Evolutionary conservation across 2,329 filamentous ascomycete species (phyloP), one percentile per base, ranked within the genome.

Genomic region (Diaporthe longicolla): DNA sequence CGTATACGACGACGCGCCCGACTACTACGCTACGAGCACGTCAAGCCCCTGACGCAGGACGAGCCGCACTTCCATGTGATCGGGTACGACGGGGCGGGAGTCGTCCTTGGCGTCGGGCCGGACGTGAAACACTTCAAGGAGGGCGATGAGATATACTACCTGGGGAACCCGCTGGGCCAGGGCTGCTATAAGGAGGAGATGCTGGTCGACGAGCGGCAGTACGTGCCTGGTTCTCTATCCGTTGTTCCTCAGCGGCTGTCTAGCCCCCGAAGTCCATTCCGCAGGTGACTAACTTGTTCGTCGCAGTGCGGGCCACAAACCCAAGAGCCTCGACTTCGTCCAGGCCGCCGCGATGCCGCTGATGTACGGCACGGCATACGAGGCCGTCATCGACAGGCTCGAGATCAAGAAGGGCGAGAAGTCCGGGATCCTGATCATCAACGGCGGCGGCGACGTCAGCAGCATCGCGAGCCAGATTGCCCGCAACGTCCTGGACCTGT

Each of bases 361-460:
- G 73, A 85, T 84, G 0, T 86, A 81, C 76, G 81, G 83, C 24
- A 87, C 85, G 1, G 85, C 85, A 3, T 86, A 82, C 73, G 82
- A 85, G 75, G 81, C 85, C 10, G 80, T 87, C 29, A 81, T 84
- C 3, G 84, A 86, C 74, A 79, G 84, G 26, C 78, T 86, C 71
- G 83, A 45, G 52, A 70, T 73, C 32, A 35, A 24, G 29, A 59
- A 88, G 52, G 71, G 71, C n/a, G 63, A 73, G 61, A 76, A 82
- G n/a, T 80, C 81, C 35, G 82, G 79, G 24, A 78, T 86, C 17
- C 74, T 87, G 29, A 87, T 87, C 74, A 82, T 87, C 76, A 87
- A 87, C 73, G 85, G 85, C 1, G 81, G 82, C 2, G 85, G 85
- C 40, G 86, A 83, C 52, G 83, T 87, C 37, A 85, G 85, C 10